Percentiles rank a stretch among this genome's conserved stretches.
Evolutionary conservation across 345 rosid species (phyloP).

Genomic region (Aquilaria yunnanensis): DNA sequence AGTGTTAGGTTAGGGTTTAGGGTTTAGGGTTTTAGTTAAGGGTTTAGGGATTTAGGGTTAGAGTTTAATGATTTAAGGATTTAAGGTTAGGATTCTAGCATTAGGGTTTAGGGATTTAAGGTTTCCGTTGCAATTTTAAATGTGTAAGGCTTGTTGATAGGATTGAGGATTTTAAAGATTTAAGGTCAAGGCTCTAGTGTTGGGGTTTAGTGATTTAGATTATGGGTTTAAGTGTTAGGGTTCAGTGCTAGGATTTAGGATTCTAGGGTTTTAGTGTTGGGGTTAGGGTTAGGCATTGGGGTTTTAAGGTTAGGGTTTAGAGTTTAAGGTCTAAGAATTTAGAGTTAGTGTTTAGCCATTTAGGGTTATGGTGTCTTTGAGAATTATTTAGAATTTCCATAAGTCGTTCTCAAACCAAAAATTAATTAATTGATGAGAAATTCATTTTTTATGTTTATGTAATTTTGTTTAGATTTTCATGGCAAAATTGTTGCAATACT

Average conservation of each 20-base stretch:
- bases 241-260: not conserved
- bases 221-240: not conserved
- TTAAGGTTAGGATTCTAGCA: not conserved
- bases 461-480: no score
- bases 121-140: not conserved
- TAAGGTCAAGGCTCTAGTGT: not conserved
- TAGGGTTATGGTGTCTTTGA: not conserved
- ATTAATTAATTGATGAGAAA: no score
- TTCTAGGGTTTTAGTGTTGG: not conserved
- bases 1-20: not conserved
- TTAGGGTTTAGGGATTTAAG: not conserved
- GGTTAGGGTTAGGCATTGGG: not conserved
- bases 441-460: no score
- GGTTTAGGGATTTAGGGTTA: not conserved
- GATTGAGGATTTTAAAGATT: not conserved
- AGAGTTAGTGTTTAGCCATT: constrained; percentile 1
- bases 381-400: no score
- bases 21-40: constrained; percentile 1
- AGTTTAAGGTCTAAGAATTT: not conserved
- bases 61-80: not conserved
- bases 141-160: not conserved
- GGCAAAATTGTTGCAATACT: no score
- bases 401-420: no score
- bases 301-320: not conserved
- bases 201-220: not conserved